Evolutionary conservation across 305 asterid genomes (phyloP).

Genomic region (Caryopteris hybrid): DNA sequence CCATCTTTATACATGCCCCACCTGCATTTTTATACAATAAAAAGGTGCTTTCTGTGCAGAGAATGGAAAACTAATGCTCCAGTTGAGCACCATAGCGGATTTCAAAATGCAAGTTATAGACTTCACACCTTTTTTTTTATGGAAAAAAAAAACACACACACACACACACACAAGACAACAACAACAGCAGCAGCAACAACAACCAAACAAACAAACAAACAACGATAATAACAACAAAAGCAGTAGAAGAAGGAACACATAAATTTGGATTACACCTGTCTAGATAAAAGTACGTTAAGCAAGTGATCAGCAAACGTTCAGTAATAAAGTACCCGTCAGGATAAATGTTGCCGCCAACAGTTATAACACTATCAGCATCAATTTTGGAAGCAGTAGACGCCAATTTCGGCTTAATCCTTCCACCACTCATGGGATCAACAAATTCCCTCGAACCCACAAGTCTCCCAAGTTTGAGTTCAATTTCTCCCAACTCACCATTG

Average conservation of each 20-base stretch:
- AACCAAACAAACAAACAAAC: too few relatives aligned
- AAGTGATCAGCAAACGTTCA: neutral
- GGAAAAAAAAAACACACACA: too few relatives aligned
- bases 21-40: neutral
- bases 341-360: conserved; percentile 47
- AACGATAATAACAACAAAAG: too few relatives aligned
- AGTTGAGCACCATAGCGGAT: too few relatives aligned
- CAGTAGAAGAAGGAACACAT: neutral
- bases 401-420: conserved; percentile 16
- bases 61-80: too few relatives aligned
- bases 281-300: neutral
- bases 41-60: neutral
- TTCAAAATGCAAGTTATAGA: too few relatives aligned
- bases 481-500: conserved; percentile 22
- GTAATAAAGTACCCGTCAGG: conserved; percentile 53
- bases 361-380: conserved; percentile 41
- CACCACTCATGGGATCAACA: neutral
- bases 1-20: neutral
- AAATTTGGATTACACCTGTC: too few relatives aligned
- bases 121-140: too few relatives aligned
- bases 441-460: conserved; percentile 19
- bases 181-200: too few relatives aligned
- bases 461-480: conserved; percentile 54
- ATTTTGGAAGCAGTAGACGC: conserved; percentile 28
- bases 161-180: too few relatives aligned